A percentile compares a stretch with the other conserved stretches of the same genome.
phyloP scores from a whole-genome alignment of 139 green algal species.

The Pleodorina starrii region DNA sequence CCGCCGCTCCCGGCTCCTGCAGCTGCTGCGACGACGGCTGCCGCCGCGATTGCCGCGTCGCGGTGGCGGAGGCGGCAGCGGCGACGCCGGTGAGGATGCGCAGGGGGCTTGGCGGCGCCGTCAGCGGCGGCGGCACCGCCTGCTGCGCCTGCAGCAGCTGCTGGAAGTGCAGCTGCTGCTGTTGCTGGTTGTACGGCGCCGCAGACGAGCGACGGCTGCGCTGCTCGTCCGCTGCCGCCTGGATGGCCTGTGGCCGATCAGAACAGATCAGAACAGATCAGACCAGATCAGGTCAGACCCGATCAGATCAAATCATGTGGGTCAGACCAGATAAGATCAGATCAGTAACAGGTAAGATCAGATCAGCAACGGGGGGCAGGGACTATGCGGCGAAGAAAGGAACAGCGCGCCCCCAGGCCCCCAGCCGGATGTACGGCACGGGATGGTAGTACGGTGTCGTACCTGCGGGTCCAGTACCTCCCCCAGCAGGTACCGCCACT shows the following conservation, averaged over 20 bases:
- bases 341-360: too few relatives aligned
- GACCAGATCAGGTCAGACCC: too few relatives aligned
- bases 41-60: background rate
- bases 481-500: constrained; percentile 44
- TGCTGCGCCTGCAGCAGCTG: background rate
- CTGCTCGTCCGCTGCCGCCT: constrained; percentile 7
- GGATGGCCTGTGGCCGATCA: constrained; percentile 29
- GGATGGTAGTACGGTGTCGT: too few relatives aligned
- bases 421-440: too few relatives aligned
- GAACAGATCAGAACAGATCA: too few relatives aligned
- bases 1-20: too few relatives aligned
- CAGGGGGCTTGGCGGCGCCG: background rate
- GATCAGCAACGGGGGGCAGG: too few relatives aligned
- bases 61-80: too few relatives aligned
- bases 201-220: constrained; percentile 43
- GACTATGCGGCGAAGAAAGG: too few relatives aligned
- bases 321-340: too few relatives aligned
- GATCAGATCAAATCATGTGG: too few relatives aligned
- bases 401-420: too few relatives aligned
- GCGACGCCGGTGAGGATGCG: background rate
- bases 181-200: background rate
- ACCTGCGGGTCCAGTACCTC: constrained; percentile 43
- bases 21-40: background rate
- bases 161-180: background rate
- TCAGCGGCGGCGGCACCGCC: background rate